Evolutionary conservation across 257 asterid species (phyloP).

Genomic region (Ehretia macrophylla): DNA sequence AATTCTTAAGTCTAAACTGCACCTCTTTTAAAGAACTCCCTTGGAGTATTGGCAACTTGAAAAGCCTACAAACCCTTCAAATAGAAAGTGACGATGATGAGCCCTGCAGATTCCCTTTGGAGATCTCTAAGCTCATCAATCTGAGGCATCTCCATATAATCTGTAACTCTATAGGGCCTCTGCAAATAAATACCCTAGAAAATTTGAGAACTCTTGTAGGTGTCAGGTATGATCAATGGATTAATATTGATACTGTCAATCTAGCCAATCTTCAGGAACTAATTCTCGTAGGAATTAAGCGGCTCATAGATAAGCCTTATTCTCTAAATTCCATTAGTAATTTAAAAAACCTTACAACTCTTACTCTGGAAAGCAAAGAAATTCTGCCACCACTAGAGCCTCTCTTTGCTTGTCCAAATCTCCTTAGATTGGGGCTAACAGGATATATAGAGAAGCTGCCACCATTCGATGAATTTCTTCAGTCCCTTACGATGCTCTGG

Average conservation of each 20-base stretch:
- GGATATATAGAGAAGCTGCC: too few species aligned
- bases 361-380: too few species aligned
- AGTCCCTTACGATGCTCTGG: too few species aligned
- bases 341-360: too few species aligned
- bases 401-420: too few species aligned
- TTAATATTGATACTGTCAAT: too few species aligned
- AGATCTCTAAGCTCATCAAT: not conserved
- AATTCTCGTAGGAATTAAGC: not conserved
- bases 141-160: too few species aligned
- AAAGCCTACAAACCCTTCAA: not conserved
- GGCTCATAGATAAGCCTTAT: not conserved
- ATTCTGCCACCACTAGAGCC: too few species aligned
- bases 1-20: too few species aligned
- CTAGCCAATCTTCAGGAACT: conserved; percentile 9
- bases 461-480: too few species aligned
- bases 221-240: conserved; percentile 1
- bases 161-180: not conserved
- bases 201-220: conserved; percentile 5
- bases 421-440: too few species aligned
- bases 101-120: not conserved
- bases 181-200: not conserved
- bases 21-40: conserved; percentile 6
- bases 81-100: not conserved
- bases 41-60: conserved; percentile 1
- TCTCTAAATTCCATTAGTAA: conserved; percentile 3